Evolutionary conservation across 1,284 basidiomycete species (phyloP).

Genomic region (Ustilago hordei): DNA sequence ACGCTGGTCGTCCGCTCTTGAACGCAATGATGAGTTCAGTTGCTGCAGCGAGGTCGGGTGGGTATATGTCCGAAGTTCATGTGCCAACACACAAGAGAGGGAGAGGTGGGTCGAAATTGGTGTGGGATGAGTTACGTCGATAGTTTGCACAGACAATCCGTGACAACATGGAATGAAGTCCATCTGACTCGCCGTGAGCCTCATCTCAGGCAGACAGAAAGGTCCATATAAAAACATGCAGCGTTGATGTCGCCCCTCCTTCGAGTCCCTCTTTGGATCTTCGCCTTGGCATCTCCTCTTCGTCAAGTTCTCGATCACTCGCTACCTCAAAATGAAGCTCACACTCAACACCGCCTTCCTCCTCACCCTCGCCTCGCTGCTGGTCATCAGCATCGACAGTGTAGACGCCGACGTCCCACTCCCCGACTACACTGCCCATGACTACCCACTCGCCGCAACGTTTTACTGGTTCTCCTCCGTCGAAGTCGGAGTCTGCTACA

Average conservation of each 20-base stretch:
- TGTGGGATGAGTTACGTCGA: not conserved
- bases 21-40: too few species aligned
- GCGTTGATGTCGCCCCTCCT: not conserved
- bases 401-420: not conserved
- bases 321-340: not conserved
- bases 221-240: not conserved
- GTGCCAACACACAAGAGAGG: not conserved
- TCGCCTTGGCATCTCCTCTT: not conserved
- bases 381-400: not conserved
- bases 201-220: not conserved
- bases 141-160: slow-evolving; percentile 4
- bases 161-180: not conserved
- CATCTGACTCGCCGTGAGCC: not conserved
- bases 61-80: not conserved
- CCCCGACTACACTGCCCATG: slow-evolving; percentile 11
- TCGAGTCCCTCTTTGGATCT: not conserved
- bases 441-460: slow-evolving; percentile 18
- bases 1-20: too few species aligned
- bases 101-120: not conserved
- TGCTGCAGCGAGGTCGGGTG: not conserved
- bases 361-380: not conserved
- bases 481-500: slow-evolving; percentile 47
- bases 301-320: not conserved
- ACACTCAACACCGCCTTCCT: not conserved
- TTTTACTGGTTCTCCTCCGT: slow-evolving; percentile 50